Evolutionary conservation across 495 filamentous ascomycete genomes (phyloP), one percentile per base, ranked within the genome.

Genomic region (Cryomyces antarcticus): DNA sequence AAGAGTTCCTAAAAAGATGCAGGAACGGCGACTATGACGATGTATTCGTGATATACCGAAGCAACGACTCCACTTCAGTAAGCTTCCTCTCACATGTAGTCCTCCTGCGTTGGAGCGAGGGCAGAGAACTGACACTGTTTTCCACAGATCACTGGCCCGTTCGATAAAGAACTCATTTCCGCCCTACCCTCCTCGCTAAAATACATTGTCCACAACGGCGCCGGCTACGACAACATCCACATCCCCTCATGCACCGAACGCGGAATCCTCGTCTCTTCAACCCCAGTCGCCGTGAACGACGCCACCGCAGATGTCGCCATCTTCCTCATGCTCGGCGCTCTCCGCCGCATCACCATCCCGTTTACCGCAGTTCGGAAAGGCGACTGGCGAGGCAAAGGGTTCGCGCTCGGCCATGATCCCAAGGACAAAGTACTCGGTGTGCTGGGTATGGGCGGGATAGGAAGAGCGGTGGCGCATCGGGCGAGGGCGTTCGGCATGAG

Each of bases 401-500:
- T 58, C 30, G 51, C 51, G 12, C 52, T 66, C 9, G 67, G 67
- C 7, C 56, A 64, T 24, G 67, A 71, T 40, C 59, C 57, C 5
- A 56, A 55, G 44, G 45, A 53, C 38, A 59, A 59, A 46, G 42
- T 46, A 4, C 48, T 62, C 33, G 59, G 59, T 24, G 82, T 93
- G 44, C 53, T 93, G 33, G 85, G 85, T 6, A 87, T 93, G 80
- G 85, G 85, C 6, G 83, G 84, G 0, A 93, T 93, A 41, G 85
- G 85, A 0, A 64, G 71, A 30, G 56, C 54, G 28, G 46, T 60
- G 7, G 57, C 57, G 17, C 31, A 28, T 9, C 48, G 57, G 30
- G 58, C 56, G 6, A 57, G 49, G 43, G 48, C 55, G 4, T 61
- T 62, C 37, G 60, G 60, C 9, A 62, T 62, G 60, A 47, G 48